Evolutionary conservation across 2,329 filamentous ascomycete genomes (phyloP).

Genomic region (Orbilia quercus): DNA sequence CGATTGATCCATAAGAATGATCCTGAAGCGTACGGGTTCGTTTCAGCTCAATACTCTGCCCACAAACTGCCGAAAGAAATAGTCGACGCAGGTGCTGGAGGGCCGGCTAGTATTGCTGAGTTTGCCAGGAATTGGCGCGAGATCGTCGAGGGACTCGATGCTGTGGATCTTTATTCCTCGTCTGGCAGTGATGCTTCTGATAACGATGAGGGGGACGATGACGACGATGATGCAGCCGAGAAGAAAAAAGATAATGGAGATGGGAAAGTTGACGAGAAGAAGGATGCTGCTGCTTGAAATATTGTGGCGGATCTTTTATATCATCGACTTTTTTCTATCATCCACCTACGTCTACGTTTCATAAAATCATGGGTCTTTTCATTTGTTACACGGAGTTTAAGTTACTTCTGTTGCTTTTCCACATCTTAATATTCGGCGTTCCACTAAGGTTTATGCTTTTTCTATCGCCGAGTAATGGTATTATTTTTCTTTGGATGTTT

Average conservation of each 20-base stretch:
- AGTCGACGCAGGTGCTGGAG: slow-evolving; percentile 71
- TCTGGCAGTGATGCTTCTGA: slow-evolving; percentile 60
- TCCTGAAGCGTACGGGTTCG: slow-evolving; percentile 87
- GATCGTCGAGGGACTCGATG: slow-evolving; percentile 64
- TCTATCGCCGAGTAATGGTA: background rate
- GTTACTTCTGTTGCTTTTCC: slow-evolving; percentile 3
- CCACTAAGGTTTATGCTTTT: background rate
- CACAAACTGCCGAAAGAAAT: slow-evolving; percentile 90
- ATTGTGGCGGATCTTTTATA: background rate
- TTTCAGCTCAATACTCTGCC: slow-evolving; percentile 86
- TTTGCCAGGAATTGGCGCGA: slow-evolving; percentile 81
- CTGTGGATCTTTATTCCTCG: slow-evolving; percentile 69
- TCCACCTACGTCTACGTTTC: too few relatives aligned
- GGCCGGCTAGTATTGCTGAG: slow-evolving; percentile 81
- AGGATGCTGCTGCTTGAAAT: background rate
- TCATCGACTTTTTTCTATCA: background rate
- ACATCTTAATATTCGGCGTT: background rate
- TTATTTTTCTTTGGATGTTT: background rate
- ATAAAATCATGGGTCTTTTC: too few relatives aligned
- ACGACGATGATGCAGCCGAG: slow-evolving; percentile 12
- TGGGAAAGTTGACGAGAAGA: background rate
- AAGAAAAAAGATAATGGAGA: slow-evolving; percentile 5
- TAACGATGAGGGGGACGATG: slow-evolving; percentile 2
- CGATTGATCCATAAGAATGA: slow-evolving; percentile 85
- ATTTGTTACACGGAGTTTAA: background rate